Base-by-base conservation (phyloP, 129 eudicot genomes). In the Kitagawia praeruptora region DNA sequence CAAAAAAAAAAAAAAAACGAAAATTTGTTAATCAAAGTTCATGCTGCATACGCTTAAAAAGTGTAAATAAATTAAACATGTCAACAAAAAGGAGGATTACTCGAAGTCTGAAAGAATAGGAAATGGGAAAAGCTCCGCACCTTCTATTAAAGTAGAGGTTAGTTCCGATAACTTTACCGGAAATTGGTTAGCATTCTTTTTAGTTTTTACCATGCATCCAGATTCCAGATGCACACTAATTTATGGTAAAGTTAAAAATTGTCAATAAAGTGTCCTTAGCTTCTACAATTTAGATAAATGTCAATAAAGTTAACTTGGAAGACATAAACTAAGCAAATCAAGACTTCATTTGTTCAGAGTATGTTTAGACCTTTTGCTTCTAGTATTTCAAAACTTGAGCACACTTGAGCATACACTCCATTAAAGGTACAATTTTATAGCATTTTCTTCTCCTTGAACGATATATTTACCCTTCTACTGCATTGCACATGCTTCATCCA, bases 241-340 rank as follows among this genome's bases (percentile, higher is more conserved):
- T 63, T 23, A 78, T 25, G 56, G 11, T 81, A 61, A 82, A 49
- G 79, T 79, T 83, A 73, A 83, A 63, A 61, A 38, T 85, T 89
- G 93, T 91, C 96, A 89, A 89, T 87, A 91, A 91, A 91, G 96
- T 77, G 79, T 54, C 8, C 81, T 25, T 18, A 31, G 34, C n/a
- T n/a, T n/a, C 12, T 19, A 47, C 58, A 51, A 84, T 40, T 40
- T 10, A 23, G 54, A 82, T 72, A 85, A 86, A 82, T 87, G 93
- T 88, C 96, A 91, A 90, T 80, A 91, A 91, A 91, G 92, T 87
- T 76, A 73, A 79, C 84, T 73, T 79, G 86, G 83, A 86, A 82
- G 78, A 86, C 75, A 84, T 81, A 80, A 70, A 80, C 66, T 46
- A 84, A 84, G 73, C 54, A 79, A 87, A 84, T 71, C 70, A 78